These are phyloP conservation scores for Phallus indusiatus DNA, from an alignment of 768 basidiomycete genomes.

Conservation along the genomic window DNA sequence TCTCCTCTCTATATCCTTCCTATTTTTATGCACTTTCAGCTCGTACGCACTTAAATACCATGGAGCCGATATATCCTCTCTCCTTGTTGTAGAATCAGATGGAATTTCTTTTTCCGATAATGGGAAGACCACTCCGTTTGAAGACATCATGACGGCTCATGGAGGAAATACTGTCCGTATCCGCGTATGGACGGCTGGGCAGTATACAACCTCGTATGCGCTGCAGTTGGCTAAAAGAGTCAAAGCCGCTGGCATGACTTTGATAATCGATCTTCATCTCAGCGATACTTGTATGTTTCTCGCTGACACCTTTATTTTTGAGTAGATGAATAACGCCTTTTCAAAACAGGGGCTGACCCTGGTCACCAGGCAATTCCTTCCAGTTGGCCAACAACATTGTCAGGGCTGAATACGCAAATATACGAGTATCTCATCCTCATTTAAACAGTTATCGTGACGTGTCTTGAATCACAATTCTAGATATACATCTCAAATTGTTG, in stretches of 20 bases:
- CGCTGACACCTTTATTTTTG: neutral
- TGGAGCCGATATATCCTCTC: constrained; percentile 49
- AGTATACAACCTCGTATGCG: constrained; percentile 39
- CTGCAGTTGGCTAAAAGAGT: constrained; percentile 46
- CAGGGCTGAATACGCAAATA: constrained; percentile 47
- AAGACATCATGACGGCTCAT: constrained; percentile 43
- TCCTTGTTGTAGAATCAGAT: constrained; percentile 41
- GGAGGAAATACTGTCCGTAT: constrained; percentile 52
- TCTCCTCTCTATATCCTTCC: neutral
- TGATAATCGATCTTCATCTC: constrained; percentile 51
- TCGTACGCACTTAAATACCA: constrained; percentile 33
- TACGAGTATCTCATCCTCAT: constrained; percentile 28
- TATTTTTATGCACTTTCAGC: neutral
- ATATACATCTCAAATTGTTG: constrained; percentile 43
- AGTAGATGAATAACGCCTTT: neutral
- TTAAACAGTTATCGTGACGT: neutral
- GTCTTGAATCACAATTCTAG: constrained; percentile 18
- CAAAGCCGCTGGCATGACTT: constrained; percentile 43
- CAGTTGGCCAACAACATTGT: constrained; percentile 41
- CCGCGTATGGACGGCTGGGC: constrained; percentile 55
- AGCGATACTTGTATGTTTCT: constrained; percentile 47
- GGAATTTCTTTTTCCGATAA: constrained; percentile 37
- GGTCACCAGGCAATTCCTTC: constrained; percentile 51
- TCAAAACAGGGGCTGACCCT: constrained; percentile 48
- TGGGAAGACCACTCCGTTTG: constrained; percentile 30